phyloP scores from a whole-genome alignment of 2,329 filamentous ascomycete genomes.

The Pseudocercospora crystallina region DNA sequence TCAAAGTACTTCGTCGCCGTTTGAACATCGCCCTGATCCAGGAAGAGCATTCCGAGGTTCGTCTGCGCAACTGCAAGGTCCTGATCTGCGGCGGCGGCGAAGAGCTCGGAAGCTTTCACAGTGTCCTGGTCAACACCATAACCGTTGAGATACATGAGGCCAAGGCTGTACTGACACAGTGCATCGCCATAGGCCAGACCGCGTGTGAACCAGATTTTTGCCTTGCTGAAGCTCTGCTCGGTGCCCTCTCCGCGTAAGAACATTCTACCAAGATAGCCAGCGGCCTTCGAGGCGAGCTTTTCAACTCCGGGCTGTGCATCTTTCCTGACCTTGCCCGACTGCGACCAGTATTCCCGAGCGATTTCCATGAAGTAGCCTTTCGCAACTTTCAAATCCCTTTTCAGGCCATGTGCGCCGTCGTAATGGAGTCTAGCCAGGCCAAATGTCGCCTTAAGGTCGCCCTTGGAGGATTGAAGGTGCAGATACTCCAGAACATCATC shows the following conservation, averaged over 20 bases:
- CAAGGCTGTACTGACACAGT: slow-evolving; percentile 80
- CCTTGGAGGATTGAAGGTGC: slow-evolving; percentile 85
- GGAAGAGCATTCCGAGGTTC: slow-evolving; percentile 76
- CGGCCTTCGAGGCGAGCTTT: slow-evolving; percentile 77
- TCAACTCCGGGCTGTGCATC: slow-evolving; percentile 71
- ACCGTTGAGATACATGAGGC: slow-evolving; percentile 79
- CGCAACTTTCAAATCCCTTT: slow-evolving; percentile 70
- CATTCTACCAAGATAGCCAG: slow-evolving; percentile 85
- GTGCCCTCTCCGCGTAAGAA: slow-evolving; percentile 84
- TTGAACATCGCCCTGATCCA: slow-evolving; percentile 82
- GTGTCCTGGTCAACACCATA: slow-evolving; percentile 70
- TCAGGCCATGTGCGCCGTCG: slow-evolving; percentile 75
- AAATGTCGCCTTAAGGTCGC: slow-evolving; percentile 82
- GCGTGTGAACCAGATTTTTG: slow-evolving; percentile 78
- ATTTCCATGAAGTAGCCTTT: slow-evolving; percentile 80
- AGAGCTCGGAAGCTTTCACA: slow-evolving; percentile 69
- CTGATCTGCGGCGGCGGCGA: slow-evolving; percentile 77
- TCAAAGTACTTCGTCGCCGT: slow-evolving; percentile 86
- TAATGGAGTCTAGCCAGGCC: slow-evolving; percentile 85
- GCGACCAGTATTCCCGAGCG: slow-evolving; percentile 75
- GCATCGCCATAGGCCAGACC: slow-evolving; percentile 74
- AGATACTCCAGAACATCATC: slow-evolving; percentile 95
- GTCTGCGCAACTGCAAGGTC: slow-evolving; percentile 80
- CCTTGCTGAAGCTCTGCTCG: slow-evolving; percentile 73
- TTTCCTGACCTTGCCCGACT: slow-evolving; percentile 69